Conservation (phyloP, 208 protist species). For the Sergeia podlipaevii region DNA sequence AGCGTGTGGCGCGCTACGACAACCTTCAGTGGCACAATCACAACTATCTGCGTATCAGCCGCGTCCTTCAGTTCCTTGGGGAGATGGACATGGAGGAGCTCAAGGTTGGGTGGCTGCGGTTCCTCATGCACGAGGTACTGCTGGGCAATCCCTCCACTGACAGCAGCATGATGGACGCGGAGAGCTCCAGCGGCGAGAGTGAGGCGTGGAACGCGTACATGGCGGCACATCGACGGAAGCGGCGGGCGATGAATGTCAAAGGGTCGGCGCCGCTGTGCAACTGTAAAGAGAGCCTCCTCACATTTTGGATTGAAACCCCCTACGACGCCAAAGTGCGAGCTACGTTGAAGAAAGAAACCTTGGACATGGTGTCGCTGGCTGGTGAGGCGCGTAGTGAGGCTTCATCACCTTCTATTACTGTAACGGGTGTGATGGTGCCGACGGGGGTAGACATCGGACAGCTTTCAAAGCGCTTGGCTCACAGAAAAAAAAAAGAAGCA, state of each 20-base stretch:
- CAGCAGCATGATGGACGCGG: background rate
- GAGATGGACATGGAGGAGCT: constrained; percentile 58
- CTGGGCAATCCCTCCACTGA: background rate
- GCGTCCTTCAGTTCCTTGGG: constrained; percentile 69
- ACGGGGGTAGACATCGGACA: too few species aligned
- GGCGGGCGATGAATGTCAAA: too few species aligned
- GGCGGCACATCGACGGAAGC: background rate
- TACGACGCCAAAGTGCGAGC: constrained; percentile 12
- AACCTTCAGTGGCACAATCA: constrained; percentile 41
- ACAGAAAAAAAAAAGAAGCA: too few species aligned
- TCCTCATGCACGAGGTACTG: constrained; percentile 43
- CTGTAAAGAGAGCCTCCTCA: constrained; percentile 15
- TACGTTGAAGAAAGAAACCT: constrained; percentile 4
- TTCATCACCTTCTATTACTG: too few species aligned
- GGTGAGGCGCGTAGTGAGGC: too few species aligned
- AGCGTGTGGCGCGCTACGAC: constrained; percentile 23
- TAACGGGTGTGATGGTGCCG: too few species aligned
- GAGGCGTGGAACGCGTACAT: background rate
- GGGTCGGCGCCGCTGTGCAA: constrained; percentile 12
- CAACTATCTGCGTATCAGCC: constrained; percentile 71
- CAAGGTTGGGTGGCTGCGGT: constrained; percentile 52
- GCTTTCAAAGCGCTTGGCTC: too few species aligned
- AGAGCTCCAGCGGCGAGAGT: background rate
- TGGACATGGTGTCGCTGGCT: background rate
- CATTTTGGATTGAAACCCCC: constrained; percentile 27